phyloP scores from a whole-genome alignment of 1,284 basidiomycete genomes.

The Cystobasidiaceae sp. region DNA sequence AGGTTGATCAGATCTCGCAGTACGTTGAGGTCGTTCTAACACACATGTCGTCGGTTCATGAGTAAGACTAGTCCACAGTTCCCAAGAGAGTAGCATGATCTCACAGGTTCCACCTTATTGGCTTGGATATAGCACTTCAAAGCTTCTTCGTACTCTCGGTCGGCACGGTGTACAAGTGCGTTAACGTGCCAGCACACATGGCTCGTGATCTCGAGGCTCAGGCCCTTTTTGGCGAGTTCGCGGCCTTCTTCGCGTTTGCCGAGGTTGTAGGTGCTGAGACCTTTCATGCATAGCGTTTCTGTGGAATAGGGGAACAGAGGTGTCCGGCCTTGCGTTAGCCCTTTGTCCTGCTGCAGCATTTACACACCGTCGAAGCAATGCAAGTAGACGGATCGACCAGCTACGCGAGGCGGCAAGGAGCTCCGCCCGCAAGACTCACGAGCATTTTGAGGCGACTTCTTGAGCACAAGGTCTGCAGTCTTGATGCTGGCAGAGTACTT shows the following conservation, averaged over 20 bases:
- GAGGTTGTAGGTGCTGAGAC: slow-evolving; percentile 76
- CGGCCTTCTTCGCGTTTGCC: slow-evolving; percentile 77
- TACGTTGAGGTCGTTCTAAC: slow-evolving; percentile 86
- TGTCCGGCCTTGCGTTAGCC: slow-evolving; percentile 41
- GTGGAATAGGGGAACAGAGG: slow-evolving; percentile 35
- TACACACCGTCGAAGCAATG: background rate
- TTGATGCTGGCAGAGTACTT: slow-evolving; percentile 88
- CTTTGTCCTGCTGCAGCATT: too few species aligned
- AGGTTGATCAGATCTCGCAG: slow-evolving; percentile 85
- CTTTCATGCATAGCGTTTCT: slow-evolving; percentile 95
- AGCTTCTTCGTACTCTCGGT: slow-evolving; percentile 81
- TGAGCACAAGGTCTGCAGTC: slow-evolving; percentile 87
- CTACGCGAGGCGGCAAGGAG: slow-evolving; percentile 31
- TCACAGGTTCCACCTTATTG: slow-evolving; percentile 77
- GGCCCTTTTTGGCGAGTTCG: slow-evolving; percentile 79
- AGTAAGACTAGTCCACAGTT: background rate
- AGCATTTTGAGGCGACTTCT: slow-evolving; percentile 92
- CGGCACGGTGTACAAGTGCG: slow-evolving; percentile 83
- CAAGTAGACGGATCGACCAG: slow-evolving; percentile 32
- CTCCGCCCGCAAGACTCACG: slow-evolving; percentile 54
- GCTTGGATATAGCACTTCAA: slow-evolving; percentile 73
- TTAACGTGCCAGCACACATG: slow-evolving; percentile 99
- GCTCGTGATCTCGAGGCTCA: slow-evolving; percentile 79
- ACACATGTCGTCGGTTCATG: background rate
- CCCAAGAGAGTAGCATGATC: slow-evolving; percentile 39